These are phyloP conservation scores for Apiospora phragmitis DNA, from an alignment of 2,329 filamentous ascomycete genomes.

Conservation along the genomic window DNA sequence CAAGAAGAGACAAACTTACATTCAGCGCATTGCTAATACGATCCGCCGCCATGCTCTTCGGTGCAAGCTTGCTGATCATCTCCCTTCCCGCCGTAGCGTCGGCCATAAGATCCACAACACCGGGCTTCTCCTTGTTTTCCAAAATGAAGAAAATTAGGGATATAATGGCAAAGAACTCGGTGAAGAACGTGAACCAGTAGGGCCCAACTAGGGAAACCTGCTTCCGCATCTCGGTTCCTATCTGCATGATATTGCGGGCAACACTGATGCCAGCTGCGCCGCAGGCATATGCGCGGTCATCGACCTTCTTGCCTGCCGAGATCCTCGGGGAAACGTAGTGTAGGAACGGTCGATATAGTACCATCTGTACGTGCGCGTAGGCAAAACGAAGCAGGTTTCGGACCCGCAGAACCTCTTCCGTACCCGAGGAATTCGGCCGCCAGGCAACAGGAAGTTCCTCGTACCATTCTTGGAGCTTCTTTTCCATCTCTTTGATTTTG, in stretches of 20 bases:
- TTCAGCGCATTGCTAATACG: slow-evolving; percentile 76
- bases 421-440: slow-evolving; percentile 75
- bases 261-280: slow-evolving; percentile 63
- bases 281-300: slow-evolving; percentile 77
- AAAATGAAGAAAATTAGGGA: slow-evolving; percentile 78
- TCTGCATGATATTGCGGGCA: slow-evolving; percentile 74
- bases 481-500: slow-evolving; percentile 64
- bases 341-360: slow-evolving; percentile 79
- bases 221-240: slow-evolving; percentile 75
- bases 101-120: slow-evolving; percentile 76
- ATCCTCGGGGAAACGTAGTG: slow-evolving; percentile 75
- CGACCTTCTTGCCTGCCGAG: slow-evolving; percentile 57
- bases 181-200: slow-evolving; percentile 86
- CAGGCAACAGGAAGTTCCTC: slow-evolving; percentile 71
- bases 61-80: slow-evolving; percentile 75
- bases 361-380: slow-evolving; percentile 82
- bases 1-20: slow-evolving; percentile 49
- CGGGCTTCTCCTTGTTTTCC: slow-evolving; percentile 75
- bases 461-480: slow-evolving; percentile 63
- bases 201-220: slow-evolving; percentile 75
- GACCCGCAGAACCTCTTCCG: slow-evolving; percentile 74
- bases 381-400: slow-evolving; percentile 76
- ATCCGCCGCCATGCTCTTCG: slow-evolving; percentile 86
- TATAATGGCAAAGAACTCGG: slow-evolving; percentile 78
- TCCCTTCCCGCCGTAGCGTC: slow-evolving; percentile 85